Evolutionary conservation across 176 grass and related monocot genomes (phyloP).

Genomic region (Urochloa ruziziensis): DNA sequence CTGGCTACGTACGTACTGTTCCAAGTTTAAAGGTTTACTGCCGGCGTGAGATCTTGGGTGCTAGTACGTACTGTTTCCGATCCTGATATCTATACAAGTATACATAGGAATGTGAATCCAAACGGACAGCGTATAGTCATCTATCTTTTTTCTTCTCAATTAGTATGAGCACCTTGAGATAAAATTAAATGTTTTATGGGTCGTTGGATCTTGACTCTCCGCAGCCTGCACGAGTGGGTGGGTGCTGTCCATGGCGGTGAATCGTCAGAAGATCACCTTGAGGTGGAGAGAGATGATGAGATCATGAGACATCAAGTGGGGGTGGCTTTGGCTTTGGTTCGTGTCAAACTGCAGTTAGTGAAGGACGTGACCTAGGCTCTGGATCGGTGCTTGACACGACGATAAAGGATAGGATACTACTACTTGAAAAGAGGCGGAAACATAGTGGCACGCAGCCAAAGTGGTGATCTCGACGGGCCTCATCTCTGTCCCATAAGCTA

Average conservation of each 20-base stretch:
- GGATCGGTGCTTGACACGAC: conserved; percentile 26
- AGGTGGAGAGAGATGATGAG: neutral
- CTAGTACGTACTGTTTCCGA: neutral
- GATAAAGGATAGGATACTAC: neutral
- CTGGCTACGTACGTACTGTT: too few relatives aligned
- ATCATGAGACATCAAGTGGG: neutral
- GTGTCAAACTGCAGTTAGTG: neutral
- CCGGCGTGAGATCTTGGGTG: neutral
- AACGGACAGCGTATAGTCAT: neutral
- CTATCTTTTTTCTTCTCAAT: neutral
- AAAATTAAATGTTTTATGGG: neutral
- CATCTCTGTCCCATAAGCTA: neutral
- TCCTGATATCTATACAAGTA: neutral
- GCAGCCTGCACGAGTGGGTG: neutral
- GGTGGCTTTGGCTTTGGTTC: neutral
- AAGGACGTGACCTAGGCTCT: neutral
- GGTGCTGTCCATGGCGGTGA: neutral
- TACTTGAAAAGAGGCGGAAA: conserved; percentile 9
- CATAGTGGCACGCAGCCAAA: conserved; percentile 5
- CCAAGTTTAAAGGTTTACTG: neutral
- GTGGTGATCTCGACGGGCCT: neutral
- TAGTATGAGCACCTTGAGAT: neutral
- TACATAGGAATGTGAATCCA: too few relatives aligned
- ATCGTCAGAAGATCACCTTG: neutral
- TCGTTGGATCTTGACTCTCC: conserved; percentile 16